Base-by-base conservation (phyloP, 2,329 filamentous ascomycete species). In the Phaeoacremonium minimum region DNA sequence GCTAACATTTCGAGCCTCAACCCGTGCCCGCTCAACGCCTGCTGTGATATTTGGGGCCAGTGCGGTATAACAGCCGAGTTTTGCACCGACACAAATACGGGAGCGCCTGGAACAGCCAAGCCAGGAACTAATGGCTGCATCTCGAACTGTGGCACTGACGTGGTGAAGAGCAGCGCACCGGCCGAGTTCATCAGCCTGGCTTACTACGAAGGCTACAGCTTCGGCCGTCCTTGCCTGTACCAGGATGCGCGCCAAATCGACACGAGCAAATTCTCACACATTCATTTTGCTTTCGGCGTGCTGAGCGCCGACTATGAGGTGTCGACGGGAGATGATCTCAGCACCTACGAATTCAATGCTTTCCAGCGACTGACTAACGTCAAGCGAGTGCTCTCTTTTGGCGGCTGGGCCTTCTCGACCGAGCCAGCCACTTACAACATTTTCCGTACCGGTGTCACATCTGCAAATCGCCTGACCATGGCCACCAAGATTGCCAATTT, bases 361-460 rank as follows among this genome's bases (percentile, higher is more conserved):
- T 66, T 67, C 39, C 50, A 50, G 22, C 37, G 41, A 1, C 28
- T 60, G 11, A 40, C 18, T 1, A 47, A 46, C 8, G n/a, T 55
- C 29, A 64, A 68, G 41, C 48, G 45, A n/a, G 61, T 72, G 26
- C 18, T 71, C 7, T 60, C 62, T 1, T 60, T 71, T 43, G 66
- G 67, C 15, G 67, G 67, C 17, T 70, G 68, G 68, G 50, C 48
- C 15, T 61, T 64, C 40, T 65, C 57, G 1, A 69, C 66, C 0
- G 47, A 53, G 2, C 50, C 56, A 0, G 48, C 35, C 5, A 64
- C 61, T 0, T 67, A 57, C 37, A 22, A 37, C 14, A 60, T 68
- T 28, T 60, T 69, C 36, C 51, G 64, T 2, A 38, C 61, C 6
- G 60, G 40, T 13, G 52, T 64, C 4, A 50, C 14, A 20, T 26